Conservation (phyloP, 352 stramenopile species). For the Globisporangium carolinianum region DNA sequence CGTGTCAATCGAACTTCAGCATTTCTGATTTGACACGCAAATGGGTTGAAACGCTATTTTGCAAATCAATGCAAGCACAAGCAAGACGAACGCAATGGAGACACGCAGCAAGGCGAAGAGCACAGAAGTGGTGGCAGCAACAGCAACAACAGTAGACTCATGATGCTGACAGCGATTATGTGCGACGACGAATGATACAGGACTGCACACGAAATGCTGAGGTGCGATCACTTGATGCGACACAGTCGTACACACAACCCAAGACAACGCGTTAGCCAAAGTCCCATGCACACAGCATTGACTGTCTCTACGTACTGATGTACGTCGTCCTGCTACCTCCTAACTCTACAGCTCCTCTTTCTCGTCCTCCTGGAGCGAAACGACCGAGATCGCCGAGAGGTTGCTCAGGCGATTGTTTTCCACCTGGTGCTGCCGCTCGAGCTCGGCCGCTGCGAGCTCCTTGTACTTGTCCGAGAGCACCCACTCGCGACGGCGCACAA, state of each 20-base stretch:
- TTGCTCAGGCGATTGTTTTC: conserved; percentile 21
- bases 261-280: not conserved
- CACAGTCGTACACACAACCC: too few species aligned
- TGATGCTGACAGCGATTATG: not conserved
- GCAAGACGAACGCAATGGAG: too few species aligned
- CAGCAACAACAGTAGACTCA: not conserved
- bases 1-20: not conserved
- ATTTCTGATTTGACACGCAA: too few species aligned
- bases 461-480: conserved; percentile 57
- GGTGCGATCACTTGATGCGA: too few species aligned
- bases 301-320: not conserved
- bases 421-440: conserved; percentile 16
- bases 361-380: conserved; percentile 29
- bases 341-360: conserved; percentile 15
- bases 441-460: conserved; percentile 12
- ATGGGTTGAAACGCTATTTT: too few species aligned
- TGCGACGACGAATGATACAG: too few species aligned
- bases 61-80: too few species aligned
- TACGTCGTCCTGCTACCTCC: too few species aligned
- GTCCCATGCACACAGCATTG: not conserved
- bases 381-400: conserved; percentile 27
- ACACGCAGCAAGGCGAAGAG: not conserved
- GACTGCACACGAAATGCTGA: too few species aligned
- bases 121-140: not conserved
- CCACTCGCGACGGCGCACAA: conserved; percentile 72